Base-by-base conservation (phyloP, 768 basidiomycete genomes). In the Neoboletus brunneissimus region DNA sequence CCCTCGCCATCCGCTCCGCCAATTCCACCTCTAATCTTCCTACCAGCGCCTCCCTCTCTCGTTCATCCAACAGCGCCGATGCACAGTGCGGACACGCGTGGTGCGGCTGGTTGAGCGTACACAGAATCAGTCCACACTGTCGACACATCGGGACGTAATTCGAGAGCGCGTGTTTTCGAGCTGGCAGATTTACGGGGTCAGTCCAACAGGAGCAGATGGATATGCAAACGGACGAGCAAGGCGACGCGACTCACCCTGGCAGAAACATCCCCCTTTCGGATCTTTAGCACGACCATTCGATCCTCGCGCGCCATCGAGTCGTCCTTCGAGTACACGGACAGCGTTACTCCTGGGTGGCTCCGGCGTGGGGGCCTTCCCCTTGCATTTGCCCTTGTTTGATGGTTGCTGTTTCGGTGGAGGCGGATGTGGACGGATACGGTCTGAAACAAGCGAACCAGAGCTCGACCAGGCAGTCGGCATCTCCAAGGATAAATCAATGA, bases 261-360 rank as follows among this genome's bases (percentile, higher is more conserved):
- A 89, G 64, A 86, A 89, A 63, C 87, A 89, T 0, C 87, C 86
- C 5, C 83, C 82, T 40, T 79, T 81, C 0, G 83, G 79, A 68
- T 88, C 86, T 54, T 71, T 80, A 40, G 71, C 66, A 0, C 52
- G 67, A 0, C 72, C 73, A n/a, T 67, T 67, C 3, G 73, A 64
- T 15, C 64, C 67, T 16, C 65, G 66, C 23, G 84, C 67, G 5
- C 71, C 76, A n/a, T 70, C 61, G 32, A 81, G 68, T 40, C 84
- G 69, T 8, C 68, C 61, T 60, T 87, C 83, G 18, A 88, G 73
- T 23, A 58, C 62, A 5, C 69, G 70, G 15, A 88, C 76, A 34
- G 75, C 76, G 56, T 70, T 75, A 68, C 81, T 86, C 66, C 81
- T 85, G 2, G 67, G 66, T 1, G 69, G 64, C 2, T 68, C 71